phyloP scores from a whole-genome alignment of 345 rosid species.

The Gossypium bickii region DNA sequence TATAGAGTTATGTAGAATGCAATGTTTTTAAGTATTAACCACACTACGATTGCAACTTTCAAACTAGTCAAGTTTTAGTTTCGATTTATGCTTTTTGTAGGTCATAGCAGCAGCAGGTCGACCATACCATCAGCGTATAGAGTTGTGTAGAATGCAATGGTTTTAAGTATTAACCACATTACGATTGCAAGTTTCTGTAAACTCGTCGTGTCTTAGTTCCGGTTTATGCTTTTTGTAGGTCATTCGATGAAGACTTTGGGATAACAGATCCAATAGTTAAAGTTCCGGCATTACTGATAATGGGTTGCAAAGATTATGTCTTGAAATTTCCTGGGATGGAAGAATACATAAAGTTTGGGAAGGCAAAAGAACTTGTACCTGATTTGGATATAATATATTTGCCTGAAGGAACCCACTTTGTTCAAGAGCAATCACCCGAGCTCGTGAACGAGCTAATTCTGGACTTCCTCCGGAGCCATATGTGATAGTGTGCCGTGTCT shows the following conservation, averaged over 20 bases:
- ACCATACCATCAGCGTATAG: not conserved
- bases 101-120: constrained; percentile 3
- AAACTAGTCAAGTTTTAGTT: not conserved
- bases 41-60: not conserved
- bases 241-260: constrained; percentile 21
- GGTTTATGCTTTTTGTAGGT: constrained; percentile 14
- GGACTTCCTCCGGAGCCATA: constrained; percentile 34
- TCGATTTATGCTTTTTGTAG: constrained; percentile 10
- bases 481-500: not conserved
- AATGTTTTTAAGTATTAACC: not conserved
- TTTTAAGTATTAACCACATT: not conserved
- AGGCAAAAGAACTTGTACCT: constrained; percentile 39
- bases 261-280: constrained; percentile 27
- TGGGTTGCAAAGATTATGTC: constrained; percentile 50
- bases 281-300: constrained; percentile 42
- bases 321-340: constrained; percentile 48
- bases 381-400: constrained; percentile 37
- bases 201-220: not conserved
- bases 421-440: constrained; percentile 54
- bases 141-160: not conserved
- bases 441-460: constrained; percentile 42
- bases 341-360: constrained; percentile 37
- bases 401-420: constrained; percentile 56
- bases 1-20: not conserved
- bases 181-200: not conserved